Conservation (phyloP, 2,329 filamentous ascomycete genomes). For the Acrodontium crateriforme region DNA sequence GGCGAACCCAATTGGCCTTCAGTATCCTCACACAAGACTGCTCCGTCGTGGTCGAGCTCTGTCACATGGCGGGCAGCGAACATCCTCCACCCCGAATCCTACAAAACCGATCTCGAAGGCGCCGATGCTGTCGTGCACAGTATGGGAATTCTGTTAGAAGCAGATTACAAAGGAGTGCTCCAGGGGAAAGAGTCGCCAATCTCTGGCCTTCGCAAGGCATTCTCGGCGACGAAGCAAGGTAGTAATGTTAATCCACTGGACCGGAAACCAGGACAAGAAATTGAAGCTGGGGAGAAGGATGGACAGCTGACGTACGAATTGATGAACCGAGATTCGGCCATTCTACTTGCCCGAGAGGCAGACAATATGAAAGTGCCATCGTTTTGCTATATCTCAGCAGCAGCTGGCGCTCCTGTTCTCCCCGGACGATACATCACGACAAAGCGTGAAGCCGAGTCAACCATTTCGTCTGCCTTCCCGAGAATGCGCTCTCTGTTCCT, state of each 20-base stretch:
- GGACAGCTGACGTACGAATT: slow-evolving; percentile 86
- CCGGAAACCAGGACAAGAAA: slow-evolving; percentile 41
- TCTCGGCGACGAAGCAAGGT: slow-evolving; percentile 49
- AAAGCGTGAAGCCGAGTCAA: slow-evolving; percentile 77
- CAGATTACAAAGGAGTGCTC: slow-evolving; percentile 90
- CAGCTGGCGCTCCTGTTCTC: slow-evolving; percentile 70
- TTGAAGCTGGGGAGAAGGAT: slow-evolving; percentile 52
- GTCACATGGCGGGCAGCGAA: slow-evolving; percentile 84
- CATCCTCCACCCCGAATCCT: slow-evolving; percentile 69
- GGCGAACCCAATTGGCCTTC: slow-evolving; percentile 76
- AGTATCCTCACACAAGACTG: slow-evolving; percentile 54
- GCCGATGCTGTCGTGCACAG: slow-evolving; percentile 83
- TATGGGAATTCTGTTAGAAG: slow-evolving; percentile 92
- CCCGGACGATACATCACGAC: slow-evolving; percentile 78
- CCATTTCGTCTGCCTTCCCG: slow-evolving; percentile 60
- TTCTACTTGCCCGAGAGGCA: slow-evolving; percentile 69
- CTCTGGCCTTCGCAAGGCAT: slow-evolving; percentile 62
- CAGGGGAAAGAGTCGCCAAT: slow-evolving; percentile 73
- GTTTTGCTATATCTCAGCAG: slow-evolving; percentile 83
- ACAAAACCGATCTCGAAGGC: slow-evolving; percentile 58
- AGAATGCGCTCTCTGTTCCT: slow-evolving; percentile 68
- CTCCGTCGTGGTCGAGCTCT: slow-evolving; percentile 67
- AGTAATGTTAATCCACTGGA: slow-evolving; percentile 55
- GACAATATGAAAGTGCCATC: slow-evolving; percentile 47
- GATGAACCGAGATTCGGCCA: slow-evolving; percentile 87